These are phyloP conservation scores for Cyberlindnera americana DNA, from an alignment of 805 yeast species.

Conservation along the genomic window DNA sequence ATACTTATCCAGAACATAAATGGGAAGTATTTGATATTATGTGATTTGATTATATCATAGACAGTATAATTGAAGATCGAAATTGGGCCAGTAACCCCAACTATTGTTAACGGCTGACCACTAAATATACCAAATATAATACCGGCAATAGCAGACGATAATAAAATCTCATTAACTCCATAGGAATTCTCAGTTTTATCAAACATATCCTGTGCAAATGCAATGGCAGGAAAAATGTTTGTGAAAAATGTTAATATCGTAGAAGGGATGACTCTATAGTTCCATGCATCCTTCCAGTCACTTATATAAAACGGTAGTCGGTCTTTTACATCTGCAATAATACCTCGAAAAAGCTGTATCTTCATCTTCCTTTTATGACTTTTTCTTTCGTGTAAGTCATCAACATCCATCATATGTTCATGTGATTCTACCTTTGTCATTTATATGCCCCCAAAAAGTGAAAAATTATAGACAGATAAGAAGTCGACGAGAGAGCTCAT, in stretches of 20 bases:
- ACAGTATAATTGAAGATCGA: slow-evolving; percentile 90
- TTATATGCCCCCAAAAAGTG: too few species aligned
- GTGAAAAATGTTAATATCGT: slow-evolving; percentile 83
- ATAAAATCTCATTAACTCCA: slow-evolving; percentile 86
- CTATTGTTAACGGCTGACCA: slow-evolving; percentile 92
- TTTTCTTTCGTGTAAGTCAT: not conserved
- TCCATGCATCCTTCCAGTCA: slow-evolving; percentile 80
- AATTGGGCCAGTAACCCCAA: slow-evolving; percentile 97
- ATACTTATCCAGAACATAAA: slow-evolving; percentile 95
- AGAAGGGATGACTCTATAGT: slow-evolving; percentile 86
- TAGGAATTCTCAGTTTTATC: slow-evolving; percentile 83
- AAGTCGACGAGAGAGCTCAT: too few species aligned
- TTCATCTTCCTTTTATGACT: not conserved
- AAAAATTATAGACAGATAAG: too few species aligned
- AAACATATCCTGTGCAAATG: slow-evolving; percentile 96
- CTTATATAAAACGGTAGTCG: slow-evolving; percentile 61
- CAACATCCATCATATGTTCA: too few species aligned
- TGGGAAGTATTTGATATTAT: slow-evolving; percentile 51
- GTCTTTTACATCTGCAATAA: slow-evolving; percentile 34
- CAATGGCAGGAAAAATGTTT: slow-evolving; percentile 86
- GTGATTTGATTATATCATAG: slow-evolving; percentile 59
- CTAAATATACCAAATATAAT: slow-evolving; percentile 78
- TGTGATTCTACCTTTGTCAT: too few species aligned
- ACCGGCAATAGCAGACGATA: slow-evolving; percentile 86
- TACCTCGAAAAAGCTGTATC: slow-evolving; percentile 26